phyloP scores from a whole-genome alignment of 257 asterid genomes.

The Nicotiana sylvestris region DNA sequence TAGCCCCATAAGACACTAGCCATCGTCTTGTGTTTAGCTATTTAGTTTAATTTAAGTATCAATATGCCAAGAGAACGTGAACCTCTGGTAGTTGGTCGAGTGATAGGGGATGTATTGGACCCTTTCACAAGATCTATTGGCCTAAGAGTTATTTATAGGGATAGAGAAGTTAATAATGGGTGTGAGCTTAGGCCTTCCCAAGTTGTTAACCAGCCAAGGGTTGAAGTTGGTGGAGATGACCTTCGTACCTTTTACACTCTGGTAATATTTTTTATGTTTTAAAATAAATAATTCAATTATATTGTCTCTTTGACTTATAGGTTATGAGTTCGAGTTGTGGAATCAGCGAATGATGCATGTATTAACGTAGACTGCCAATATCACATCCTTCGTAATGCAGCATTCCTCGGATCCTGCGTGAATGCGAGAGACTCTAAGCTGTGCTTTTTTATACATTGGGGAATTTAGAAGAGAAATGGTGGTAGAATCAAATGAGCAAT shows the following conservation, averaged over 20 bases:
- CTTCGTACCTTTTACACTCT: conserved; percentile 68
- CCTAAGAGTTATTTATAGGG: conserved; percentile 35
- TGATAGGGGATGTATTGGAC: conserved; percentile 67
- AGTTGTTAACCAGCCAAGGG: conserved; percentile 56
- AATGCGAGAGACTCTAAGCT: too few species aligned
- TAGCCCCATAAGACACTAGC: not conserved
- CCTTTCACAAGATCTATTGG: conserved; percentile 45
- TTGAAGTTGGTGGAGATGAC: conserved; percentile 71
- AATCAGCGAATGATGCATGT: too few species aligned
- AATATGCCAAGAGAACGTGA: conserved; percentile 53
- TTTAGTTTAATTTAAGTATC: not conserved
- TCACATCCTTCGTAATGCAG: fast-evolving
- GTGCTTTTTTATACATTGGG: too few species aligned
- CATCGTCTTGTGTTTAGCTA: not conserved
- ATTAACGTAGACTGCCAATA: too few species aligned
- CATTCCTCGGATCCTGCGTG: too few species aligned
- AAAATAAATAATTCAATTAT: too few species aligned
- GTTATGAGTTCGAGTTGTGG: too few species aligned
- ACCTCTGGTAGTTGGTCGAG: conserved; percentile 61
- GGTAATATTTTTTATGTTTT: conserved; percentile 19
- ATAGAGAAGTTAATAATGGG: conserved; percentile 52
- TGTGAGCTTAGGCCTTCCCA: conserved; percentile 69
- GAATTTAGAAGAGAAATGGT: not conserved
- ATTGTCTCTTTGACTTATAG: too few species aligned
- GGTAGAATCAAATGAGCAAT: not conserved